phyloP scores from a whole-genome alignment of 2,329 filamentous ascomycete species.

The Colletotrichum falcatum region DNA sequence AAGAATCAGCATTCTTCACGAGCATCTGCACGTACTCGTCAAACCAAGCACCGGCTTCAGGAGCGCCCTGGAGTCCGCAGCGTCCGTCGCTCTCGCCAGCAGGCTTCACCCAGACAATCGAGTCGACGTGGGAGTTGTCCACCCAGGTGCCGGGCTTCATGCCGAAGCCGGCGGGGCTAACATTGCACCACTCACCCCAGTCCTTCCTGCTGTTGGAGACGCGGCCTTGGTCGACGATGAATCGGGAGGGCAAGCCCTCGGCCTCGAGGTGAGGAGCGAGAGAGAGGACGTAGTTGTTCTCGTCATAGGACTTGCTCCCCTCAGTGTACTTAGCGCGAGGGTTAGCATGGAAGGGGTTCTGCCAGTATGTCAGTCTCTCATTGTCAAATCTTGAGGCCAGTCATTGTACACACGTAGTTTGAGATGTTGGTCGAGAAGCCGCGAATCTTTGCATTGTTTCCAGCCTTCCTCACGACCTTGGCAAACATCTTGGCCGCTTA shows the following conservation, averaged over 20 bases:
- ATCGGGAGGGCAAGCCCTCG: constrained; percentile 55
- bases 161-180: constrained; percentile 55
- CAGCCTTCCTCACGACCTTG: constrained; percentile 53
- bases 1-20: constrained; percentile 53
- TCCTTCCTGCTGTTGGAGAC: constrained; percentile 52
- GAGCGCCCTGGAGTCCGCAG: constrained; percentile 53
- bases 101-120: constrained; percentile 60
- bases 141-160: constrained; percentile 50
- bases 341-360: constrained; percentile 52
- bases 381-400: not conserved
- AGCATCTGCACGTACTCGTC: constrained; percentile 56
- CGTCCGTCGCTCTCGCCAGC: constrained; percentile 58
- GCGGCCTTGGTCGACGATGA: constrained; percentile 60
- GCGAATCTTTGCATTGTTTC: constrained; percentile 49
- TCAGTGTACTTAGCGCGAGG: constrained; percentile 56
- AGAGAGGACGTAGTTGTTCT: constrained; percentile 54
- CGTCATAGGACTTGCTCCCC: constrained; percentile 55
- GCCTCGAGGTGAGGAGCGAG: constrained; percentile 53
- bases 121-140: constrained; percentile 54
- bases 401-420: constrained; percentile 48
- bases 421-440: constrained; percentile 60
- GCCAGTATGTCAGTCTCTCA: not conserved
- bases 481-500: constrained; percentile 55
- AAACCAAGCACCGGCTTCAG: constrained; percentile 56
- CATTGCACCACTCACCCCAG: constrained; percentile 61